These are phyloP conservation scores for Ceratocystis variospora DNA, from an alignment of 2,329 filamentous ascomycete genomes.

Conservation along the genomic window DNA sequence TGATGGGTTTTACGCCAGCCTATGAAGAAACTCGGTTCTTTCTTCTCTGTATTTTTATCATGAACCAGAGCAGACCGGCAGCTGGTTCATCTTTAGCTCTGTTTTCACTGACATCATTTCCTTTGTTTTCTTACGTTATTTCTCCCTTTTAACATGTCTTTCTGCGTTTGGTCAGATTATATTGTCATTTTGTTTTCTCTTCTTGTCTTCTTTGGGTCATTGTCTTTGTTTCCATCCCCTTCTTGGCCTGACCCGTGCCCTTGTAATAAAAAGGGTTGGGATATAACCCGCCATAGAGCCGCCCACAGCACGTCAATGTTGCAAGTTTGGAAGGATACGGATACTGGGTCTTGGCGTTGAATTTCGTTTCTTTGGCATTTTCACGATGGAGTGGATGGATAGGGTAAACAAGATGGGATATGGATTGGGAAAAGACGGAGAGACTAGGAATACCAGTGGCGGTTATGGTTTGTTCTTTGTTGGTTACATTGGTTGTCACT, in stretches of 20 bases:
- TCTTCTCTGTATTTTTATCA: constrained; percentile 12
- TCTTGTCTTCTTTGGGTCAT: background rate
- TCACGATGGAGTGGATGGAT: background rate
- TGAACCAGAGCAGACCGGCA: background rate
- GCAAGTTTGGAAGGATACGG: no score
- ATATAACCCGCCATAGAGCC: no score
- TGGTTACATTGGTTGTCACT: background rate
- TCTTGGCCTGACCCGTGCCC: background rate
- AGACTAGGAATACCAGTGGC: no score
- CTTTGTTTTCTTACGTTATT: constrained; percentile 14
- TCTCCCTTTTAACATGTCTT: constrained; percentile 4
- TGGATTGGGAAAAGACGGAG: background rate
- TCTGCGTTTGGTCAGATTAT: constrained; percentile 8
- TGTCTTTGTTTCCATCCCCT: constrained; percentile 8
- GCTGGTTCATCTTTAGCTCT: background rate
- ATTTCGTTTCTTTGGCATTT: constrained; percentile 10
- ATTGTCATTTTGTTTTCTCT: constrained; percentile 16
- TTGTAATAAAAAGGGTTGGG: no score
- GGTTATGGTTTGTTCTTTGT: background rate
- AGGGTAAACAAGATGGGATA: background rate
- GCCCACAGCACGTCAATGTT: no score
- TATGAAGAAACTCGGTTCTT: background rate
- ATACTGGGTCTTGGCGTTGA: background rate
- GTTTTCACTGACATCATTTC: constrained; percentile 5
- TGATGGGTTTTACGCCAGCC: background rate